Evolutionary conservation across 2,329 filamentous ascomycete genomes (phyloP).

Genomic region (Calycina herbarum): DNA sequence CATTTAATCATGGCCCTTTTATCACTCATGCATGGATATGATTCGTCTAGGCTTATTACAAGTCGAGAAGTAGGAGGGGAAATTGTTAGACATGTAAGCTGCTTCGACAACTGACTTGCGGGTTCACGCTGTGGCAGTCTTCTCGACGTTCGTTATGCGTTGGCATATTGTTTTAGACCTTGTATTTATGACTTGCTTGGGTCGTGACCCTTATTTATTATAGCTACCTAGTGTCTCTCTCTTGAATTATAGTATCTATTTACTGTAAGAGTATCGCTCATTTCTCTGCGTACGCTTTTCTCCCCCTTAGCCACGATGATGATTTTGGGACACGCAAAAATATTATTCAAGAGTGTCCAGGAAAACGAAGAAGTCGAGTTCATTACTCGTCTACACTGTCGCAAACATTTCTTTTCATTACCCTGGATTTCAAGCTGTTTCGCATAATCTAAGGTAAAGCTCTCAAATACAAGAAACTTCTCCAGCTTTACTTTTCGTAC

Average conservation of each 20-base stretch:
- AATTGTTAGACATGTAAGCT: conserved; percentile 1
- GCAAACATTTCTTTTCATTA: too few relatives aligned
- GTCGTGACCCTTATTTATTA: neutral
- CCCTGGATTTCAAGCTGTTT: too few relatives aligned
- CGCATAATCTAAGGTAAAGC: too few relatives aligned
- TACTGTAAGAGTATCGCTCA: neutral
- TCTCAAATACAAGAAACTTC: too few relatives aligned
- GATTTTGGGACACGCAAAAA: too few relatives aligned
- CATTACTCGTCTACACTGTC: too few relatives aligned
- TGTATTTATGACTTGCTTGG: conserved; percentile 1
- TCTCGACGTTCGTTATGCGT: conserved; percentile 4
- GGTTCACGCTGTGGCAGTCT: neutral
- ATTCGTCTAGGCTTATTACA: neutral
- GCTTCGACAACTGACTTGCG: neutral
- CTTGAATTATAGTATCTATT: neutral
- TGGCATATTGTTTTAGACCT: neutral
- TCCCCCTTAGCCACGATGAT: too few relatives aligned
- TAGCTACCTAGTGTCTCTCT: neutral
- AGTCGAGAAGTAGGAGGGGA: neutral
- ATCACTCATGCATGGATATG: neutral
- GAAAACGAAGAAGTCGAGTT: too few relatives aligned
- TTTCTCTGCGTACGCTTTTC: too few relatives aligned
- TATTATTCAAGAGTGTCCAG: too few relatives aligned
- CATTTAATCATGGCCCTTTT: neutral
- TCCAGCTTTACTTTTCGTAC: too few relatives aligned